Evolutionary conservation across 2,329 filamentous ascomycete species (phyloP).

Genomic region (Alternaria rosae): DNA sequence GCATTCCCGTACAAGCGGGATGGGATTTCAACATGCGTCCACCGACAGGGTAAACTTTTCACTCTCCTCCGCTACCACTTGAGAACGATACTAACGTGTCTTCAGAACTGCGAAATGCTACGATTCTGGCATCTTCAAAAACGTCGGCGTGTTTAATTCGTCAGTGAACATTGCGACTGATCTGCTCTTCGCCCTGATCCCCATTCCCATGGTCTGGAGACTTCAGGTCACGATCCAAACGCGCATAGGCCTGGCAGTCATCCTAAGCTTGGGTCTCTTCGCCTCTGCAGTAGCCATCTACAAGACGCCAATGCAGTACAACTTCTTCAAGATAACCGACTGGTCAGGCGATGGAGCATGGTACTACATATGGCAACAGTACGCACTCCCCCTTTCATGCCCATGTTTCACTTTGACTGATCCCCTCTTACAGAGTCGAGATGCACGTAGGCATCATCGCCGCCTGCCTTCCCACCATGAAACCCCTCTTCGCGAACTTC

Average conservation of each 20-base stretch:
- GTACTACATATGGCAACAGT: constrained; percentile 41
- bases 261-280: constrained; percentile 50
- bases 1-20: constrained; percentile 52
- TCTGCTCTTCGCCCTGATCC: constrained; percentile 51
- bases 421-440: constrained; percentile 33
- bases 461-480: constrained; percentile 39
- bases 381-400: not conserved
- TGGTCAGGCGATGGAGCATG: constrained; percentile 34
- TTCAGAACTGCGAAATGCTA: constrained; percentile 31
- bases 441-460: constrained; percentile 43
- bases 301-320: constrained; percentile 36
- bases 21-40: constrained; percentile 50
- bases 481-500: constrained; percentile 35
- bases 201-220: constrained; percentile 53
- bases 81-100: not conserved
- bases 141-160: constrained; percentile 58
- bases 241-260: constrained; percentile 45
- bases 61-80: no score
- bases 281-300: constrained; percentile 35
- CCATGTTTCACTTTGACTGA: not conserved
- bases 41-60: constrained; percentile 22
- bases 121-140: constrained; percentile 52
- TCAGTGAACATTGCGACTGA: constrained; percentile 51
- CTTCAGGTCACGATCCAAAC: constrained; percentile 53
- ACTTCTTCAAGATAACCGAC: constrained; percentile 39